These are phyloP conservation scores for Dictyostelium discoideum DNA, from an alignment of 78 protist species.

Conservation along the genomic window dicty_2.7 NC_007088.5:3742501-3743000, in stretches of 20 bases:
- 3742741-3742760: constrained; percentile 74
- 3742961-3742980: neutral
- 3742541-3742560: constrained; percentile 13
- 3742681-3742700: constrained; percentile 81
- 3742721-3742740: constrained; percentile 70
- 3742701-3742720: constrained; percentile 74
- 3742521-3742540: neutral
- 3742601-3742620: constrained; percentile 25
- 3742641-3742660: constrained; percentile 11
- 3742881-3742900: neutral
- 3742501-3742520: constrained; percentile 48
- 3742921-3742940: neutral
- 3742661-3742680: constrained; percentile 69
- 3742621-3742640: constrained; percentile 37
- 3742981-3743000: neutral
- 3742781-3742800: constrained; percentile 76
- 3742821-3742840: constrained; percentile 21
- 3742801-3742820: constrained; percentile 52
- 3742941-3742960: neutral
- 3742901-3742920: constrained; percentile 16
- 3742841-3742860: neutral
- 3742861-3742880: neutral
- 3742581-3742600: constrained; percentile 1
- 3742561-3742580: neutral
- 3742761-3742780: constrained; percentile 84